Conservation (phyloP, 805 yeast genomes). For the Komagataella kurtzmanii region DNA sequence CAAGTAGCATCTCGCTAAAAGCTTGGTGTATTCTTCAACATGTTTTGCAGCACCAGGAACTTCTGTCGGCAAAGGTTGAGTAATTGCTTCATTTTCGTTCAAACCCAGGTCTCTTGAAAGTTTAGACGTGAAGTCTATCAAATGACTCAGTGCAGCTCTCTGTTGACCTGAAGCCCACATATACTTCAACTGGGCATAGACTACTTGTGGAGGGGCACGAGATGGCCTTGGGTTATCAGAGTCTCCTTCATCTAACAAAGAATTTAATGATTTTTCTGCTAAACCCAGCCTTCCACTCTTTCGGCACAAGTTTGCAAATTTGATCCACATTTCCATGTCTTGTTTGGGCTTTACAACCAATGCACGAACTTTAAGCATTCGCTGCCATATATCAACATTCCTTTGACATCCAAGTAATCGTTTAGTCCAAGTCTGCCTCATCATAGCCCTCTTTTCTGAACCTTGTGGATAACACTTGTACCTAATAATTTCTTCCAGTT, state of each 20-base stretch:
- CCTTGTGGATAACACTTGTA: constrained; percentile 79
- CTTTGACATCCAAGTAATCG: constrained; percentile 88
- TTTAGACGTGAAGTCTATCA: constrained; percentile 82
- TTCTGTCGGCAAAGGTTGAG: constrained; percentile 70
- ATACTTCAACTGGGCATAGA: constrained; percentile 90
- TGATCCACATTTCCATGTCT: constrained; percentile 96
- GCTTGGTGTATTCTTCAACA: constrained; percentile 68
- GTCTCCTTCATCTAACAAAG: constrained; percentile 63
- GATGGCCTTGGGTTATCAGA: constrained; percentile 37
- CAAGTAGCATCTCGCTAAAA: constrained; percentile 86
- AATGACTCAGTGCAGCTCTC: constrained; percentile 71
- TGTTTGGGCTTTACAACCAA: constrained; percentile 89
- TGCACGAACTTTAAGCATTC: constrained; percentile 86
- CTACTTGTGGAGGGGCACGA: constrained; percentile 91
- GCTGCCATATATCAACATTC: constrained; percentile 98
- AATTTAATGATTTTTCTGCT: constrained; percentile 83
- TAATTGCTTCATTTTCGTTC: constrained; percentile 74
- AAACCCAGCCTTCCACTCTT: constrained; percentile 86
- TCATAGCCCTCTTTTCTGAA: constrained; percentile 62
- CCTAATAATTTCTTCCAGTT: constrained; percentile 84
- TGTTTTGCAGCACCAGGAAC: constrained; percentile 62
- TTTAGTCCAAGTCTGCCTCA: constrained; percentile 90
- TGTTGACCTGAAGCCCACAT: constrained; percentile 95
- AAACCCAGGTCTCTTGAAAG: constrained; percentile 83
- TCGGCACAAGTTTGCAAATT: constrained; percentile 91